Evolutionary conservation across 2,329 filamentous ascomycete species (phyloP).

Genomic region (Chrysosporium queenslandicum): DNA sequence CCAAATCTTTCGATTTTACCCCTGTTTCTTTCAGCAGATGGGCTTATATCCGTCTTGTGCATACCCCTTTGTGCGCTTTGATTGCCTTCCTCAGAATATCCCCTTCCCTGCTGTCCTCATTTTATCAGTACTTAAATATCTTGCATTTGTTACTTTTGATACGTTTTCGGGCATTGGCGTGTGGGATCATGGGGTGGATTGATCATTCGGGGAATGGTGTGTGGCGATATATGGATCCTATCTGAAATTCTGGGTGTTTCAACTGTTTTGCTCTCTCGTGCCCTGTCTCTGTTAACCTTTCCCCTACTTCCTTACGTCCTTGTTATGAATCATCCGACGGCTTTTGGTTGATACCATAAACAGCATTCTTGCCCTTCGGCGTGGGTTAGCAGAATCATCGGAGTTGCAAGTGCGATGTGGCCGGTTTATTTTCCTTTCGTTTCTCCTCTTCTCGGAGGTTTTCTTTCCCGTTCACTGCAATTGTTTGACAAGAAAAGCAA

Average conservation of each 20-base stretch:
- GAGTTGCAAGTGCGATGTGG: slow-evolving; percentile 2
- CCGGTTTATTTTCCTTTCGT: not conserved
- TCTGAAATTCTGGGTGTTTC: not conserved
- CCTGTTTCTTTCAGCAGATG: not conserved
- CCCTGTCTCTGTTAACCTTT: not conserved
- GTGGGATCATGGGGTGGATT: not conserved
- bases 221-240: not conserved
- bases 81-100: not conserved
- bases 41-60: not conserved
- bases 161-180: not conserved
- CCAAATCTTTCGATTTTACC: slow-evolving; percentile 1
- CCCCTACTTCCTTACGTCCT: not conserved
- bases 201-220: not conserved
- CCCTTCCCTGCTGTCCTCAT: not conserved
- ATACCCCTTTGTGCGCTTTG: not conserved
- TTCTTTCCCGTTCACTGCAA: no score
- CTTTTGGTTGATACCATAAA: slow-evolving; percentile 5
- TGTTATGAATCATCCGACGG: not conserved
- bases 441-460: not conserved
- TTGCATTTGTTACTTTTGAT: not conserved
- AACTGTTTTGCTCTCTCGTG: not conserved
- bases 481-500: not conserved
- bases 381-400: not conserved
- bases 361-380: not conserved
- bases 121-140: not conserved